phyloP scores from a whole-genome alignment of 2,329 filamentous ascomycete genomes.

The Cadophora malorum region DNA sequence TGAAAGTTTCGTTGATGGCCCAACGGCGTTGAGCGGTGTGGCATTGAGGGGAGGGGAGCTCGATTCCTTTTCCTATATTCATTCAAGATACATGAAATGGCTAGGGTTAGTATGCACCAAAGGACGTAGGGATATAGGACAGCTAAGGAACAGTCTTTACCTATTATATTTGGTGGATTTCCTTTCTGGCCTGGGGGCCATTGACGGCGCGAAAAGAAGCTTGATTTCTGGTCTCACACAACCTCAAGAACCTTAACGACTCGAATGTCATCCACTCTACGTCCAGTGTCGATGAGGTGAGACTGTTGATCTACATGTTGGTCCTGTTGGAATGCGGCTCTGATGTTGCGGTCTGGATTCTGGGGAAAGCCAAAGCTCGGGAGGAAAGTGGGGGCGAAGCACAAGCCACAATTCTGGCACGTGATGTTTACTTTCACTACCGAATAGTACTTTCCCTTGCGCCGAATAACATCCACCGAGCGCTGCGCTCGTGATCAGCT shows the following conservation, averaged over 20 bases:
- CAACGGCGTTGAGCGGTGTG: background rate
- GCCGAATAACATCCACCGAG: too few species aligned
- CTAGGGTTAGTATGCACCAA: background rate
- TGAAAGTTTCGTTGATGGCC: background rate
- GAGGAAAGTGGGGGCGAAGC: conserved; percentile 5
- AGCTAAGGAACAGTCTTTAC: background rate
- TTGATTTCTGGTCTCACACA: background rate
- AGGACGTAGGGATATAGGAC: background rate
- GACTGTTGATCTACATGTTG: background rate
- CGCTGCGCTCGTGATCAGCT: too few species aligned
- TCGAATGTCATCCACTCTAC: background rate
- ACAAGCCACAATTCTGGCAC: background rate
- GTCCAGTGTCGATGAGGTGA: background rate
- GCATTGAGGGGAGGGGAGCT: background rate
- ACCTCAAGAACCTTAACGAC: background rate
- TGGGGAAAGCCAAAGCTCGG: background rate
- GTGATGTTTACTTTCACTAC: conserved; percentile 9
- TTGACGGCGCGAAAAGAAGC: background rate
- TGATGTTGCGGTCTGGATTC: conserved; percentile 4
- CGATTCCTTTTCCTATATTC: background rate
- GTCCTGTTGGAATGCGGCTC: background rate
- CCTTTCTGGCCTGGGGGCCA: background rate
- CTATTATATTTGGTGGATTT: background rate
- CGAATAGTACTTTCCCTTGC: background rate
- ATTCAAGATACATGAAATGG: background rate